Base-by-base conservation (phyloP, 768 basidiomycete genomes). In the Pleurotus sapidus region DNA sequence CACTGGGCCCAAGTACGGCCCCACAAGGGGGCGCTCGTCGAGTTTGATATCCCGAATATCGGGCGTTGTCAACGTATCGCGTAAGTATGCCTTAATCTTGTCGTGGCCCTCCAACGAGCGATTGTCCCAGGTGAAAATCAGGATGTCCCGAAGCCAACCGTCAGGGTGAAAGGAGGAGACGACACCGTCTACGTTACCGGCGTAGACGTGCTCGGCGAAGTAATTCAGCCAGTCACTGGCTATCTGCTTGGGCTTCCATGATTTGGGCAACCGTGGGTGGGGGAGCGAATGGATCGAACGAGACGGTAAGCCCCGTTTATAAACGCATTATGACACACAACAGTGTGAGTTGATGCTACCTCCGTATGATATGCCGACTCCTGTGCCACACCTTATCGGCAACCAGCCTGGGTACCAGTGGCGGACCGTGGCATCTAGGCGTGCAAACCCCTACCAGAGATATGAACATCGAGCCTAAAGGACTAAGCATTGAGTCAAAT, bases 91-190 rank as follows among this genome's bases (percentile, higher is more conserved):
- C 7, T 30, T 67, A 57, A 82, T 76, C 37, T 70, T 63, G 25
- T 68, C 34, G 27, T 60, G 60, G 1, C 74, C 71, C 2, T 69
- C 66, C 60, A 83, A 73, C 0, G 81, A 76, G 5, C 79, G 74
- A 57, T 84, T 72, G 60, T 78, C 71, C 75, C 77, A 81, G 3
- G 83, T 84, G 47, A 83, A 68, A 0, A 78, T 71, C 12, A 82
- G 62, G 59, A 78, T 71, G 63, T 84, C 84, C 46, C 77, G 74
- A 81, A 81, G 83, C 57, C 75, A 72, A 1, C 65, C 70, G 50
- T 72, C 71, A 1, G 63, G 57, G n/a, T 68, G 59, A 58, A 76
- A 70, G 39, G 73, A 64, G 17, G 47, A 25, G 14, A 56, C 45
- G n/a, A 70, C 48, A 3, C 51, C 62, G 3, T 66, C 59, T 3